These are phyloP conservation scores for Alnus rubra DNA, from an alignment of 306 rosid species.

Conservation along the genomic window DNA sequence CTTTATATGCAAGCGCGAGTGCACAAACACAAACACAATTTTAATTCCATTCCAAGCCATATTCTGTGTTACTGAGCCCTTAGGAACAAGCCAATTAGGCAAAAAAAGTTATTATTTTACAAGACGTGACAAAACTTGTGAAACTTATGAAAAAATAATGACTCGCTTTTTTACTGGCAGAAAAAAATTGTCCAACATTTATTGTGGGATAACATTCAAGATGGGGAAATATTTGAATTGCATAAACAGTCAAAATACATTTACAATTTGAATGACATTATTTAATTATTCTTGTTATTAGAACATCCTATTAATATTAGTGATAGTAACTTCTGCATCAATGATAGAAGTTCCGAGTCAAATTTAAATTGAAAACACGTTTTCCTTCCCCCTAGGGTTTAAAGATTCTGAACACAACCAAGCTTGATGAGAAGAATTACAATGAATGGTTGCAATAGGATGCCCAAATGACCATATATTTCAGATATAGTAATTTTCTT, in stretches of 20 bases:
- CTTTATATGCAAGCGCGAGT: not conserved
- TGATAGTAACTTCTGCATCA: not conserved
- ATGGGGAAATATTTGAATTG: not conserved
- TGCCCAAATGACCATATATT: not conserved
- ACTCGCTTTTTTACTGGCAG: not conserved
- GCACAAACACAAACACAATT: not conserved
- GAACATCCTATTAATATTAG: not conserved
- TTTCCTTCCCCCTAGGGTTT: not conserved
- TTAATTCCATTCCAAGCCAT: not conserved
- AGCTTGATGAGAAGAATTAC: not conserved
- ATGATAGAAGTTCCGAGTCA: not conserved
- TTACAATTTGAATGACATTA: not conserved
- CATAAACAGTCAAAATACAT: not conserved
- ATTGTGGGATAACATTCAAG: not conserved
- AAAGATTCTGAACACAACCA: not conserved
- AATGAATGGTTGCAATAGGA: not conserved
- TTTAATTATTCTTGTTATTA: not conserved
- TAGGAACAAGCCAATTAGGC: not conserved
- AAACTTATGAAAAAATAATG: not conserved
- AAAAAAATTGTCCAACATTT: not conserved
- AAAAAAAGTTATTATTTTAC: not conserved
- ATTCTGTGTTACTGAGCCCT: not conserved
- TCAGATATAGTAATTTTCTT: not conserved
- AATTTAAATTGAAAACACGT: not conserved
- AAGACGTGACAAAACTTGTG: not conserved